Conservation (phyloP, 2,329 filamentous ascomycete species). For the Septoria linicola region DNA sequence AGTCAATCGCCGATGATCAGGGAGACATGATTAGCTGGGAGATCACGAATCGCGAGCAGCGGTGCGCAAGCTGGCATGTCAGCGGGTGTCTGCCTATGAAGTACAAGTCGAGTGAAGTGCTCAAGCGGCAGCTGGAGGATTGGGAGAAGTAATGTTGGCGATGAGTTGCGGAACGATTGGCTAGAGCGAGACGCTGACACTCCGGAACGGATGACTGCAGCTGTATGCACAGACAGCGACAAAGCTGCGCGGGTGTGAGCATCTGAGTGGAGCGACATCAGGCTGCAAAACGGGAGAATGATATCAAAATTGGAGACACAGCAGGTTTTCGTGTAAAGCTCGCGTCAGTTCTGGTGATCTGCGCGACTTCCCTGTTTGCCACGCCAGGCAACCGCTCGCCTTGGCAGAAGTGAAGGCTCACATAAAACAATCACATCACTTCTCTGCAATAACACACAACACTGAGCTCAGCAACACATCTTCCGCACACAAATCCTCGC, state of each 20-base stretch:
- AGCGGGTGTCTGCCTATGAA: slow-evolving; percentile 18
- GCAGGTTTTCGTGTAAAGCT: slow-evolving; percentile 8
- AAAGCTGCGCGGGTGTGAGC: background rate
- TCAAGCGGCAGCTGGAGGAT: slow-evolving; percentile 10
- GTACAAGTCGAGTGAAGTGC: slow-evolving; percentile 16
- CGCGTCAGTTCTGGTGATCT: slow-evolving; percentile 7
- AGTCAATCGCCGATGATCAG: slow-evolving; percentile 14
- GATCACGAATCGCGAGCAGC: slow-evolving; percentile 7
- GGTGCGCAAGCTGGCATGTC: slow-evolving; percentile 26
- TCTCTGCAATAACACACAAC: background rate
- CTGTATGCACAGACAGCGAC: background rate
- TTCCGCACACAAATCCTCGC: background rate
- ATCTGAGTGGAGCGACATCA: slow-evolving; percentile 3
- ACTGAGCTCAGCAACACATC: background rate
- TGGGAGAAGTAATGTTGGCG: slow-evolving; percentile 1
- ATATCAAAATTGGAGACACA: background rate
- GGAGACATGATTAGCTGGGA: slow-evolving; percentile 24
- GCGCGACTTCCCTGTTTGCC: slow-evolving; percentile 10
- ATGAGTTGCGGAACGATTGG: background rate
- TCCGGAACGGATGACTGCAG: background rate
- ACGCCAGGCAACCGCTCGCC: slow-evolving; percentile 3
- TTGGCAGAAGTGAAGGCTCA: slow-evolving; percentile 4
- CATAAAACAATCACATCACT: slow-evolving; percentile 4
- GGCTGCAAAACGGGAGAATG: background rate
- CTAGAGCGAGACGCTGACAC: background rate